Base-by-base conservation (phyloP, 73 alveolate species). In the Paramecium tetraurelia region DNA sequence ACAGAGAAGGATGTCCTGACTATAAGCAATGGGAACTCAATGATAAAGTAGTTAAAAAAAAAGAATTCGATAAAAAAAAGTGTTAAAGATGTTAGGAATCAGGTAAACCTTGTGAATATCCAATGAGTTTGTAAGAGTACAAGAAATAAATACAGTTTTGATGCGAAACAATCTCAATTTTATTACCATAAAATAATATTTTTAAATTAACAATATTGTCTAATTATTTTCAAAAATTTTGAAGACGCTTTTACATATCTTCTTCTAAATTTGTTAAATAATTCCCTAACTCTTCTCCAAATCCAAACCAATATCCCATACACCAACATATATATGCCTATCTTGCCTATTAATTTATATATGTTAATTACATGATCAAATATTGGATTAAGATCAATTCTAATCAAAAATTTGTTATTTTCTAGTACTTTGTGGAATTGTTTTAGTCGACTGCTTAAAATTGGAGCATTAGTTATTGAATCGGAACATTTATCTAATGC, bases 1-100 rank as follows among this genome's bases (percentile, higher is more conserved):
- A 89, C 27, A 68, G 94, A 59, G 63, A 58, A 20, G 92, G 70
- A 12, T 89, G 94, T 14, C 21, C 53, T 36, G 59, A 75, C n/a
- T 75, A 75, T 75, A 14, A 35, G 7, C 41, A n/a, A 33, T 75
- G 87, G 87, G 4, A 0, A 20, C 0, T 11, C 0, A 41, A 75
- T 36, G 27, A 11, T 3, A 29, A 35, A 8, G 11, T 10, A 5
- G n/a, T 5, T 10, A 35, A 8, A 31, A 1, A 36, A 4, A 38
- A 75, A 75, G 87, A 75, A 41, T 35, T 14, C 10, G 41, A 75
- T 36, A 10, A 11, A 12, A 35, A 7, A 5, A 36, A 9, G 8
- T 75, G 87, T 75, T 5, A 7, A 36, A 75, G 36, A 75, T 75
- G 87, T 75, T 1, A 35, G 40, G 87, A 75, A 75, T 4, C 36